Conservation (phyloP, 768 basidiomycete species). For the Hypholoma fasciculare region DNA sequence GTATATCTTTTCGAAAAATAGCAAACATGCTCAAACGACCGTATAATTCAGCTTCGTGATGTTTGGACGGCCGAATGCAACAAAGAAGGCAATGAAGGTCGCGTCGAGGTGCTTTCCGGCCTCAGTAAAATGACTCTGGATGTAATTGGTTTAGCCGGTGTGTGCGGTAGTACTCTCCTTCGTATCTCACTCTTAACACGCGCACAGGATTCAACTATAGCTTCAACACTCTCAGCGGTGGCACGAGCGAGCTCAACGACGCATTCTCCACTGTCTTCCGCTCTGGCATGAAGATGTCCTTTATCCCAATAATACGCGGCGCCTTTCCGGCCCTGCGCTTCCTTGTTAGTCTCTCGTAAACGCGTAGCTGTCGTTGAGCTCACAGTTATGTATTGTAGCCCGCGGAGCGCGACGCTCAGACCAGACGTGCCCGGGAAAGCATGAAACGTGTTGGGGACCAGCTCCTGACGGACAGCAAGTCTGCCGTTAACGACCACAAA, state of each 20-base stretch:
- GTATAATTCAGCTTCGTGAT: slow-evolving; percentile 44
- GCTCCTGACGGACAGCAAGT: slow-evolving; percentile 52
- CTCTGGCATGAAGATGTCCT: slow-evolving; percentile 35
- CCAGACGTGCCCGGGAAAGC: slow-evolving; percentile 31
- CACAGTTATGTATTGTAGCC: slow-evolving; percentile 22
- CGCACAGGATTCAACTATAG: slow-evolving; percentile 32
- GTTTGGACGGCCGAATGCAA: slow-evolving; percentile 38
- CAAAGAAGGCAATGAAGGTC: slow-evolving; percentile 23
- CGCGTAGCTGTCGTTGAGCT: not conserved
- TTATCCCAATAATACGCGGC: slow-evolving; percentile 30
- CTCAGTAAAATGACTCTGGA: slow-evolving; percentile 72
- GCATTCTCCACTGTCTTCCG: slow-evolving; percentile 55
- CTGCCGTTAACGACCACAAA: slow-evolving; percentile 21
- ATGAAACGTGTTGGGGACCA: slow-evolving; percentile 53
- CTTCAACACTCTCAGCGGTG: slow-evolving; percentile 29
- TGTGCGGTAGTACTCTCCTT: slow-evolving; percentile 32
- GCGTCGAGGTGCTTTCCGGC: slow-evolving; percentile 64
- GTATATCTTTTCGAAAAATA: slow-evolving; percentile 24
- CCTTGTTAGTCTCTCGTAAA: slow-evolving; percentile 29
- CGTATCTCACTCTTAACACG: slow-evolving; percentile 12
- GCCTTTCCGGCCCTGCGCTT: slow-evolving; percentile 36
- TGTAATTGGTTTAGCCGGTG: slow-evolving; percentile 71
- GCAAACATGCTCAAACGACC: not conserved
- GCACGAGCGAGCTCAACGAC: slow-evolving; percentile 49
- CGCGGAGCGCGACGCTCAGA: slow-evolving; percentile 26